Percentiles rank a stretch among this genome's conserved stretches.
Conservation (phyloP, 163 green algal species). For the Scenedesmus sp. region DNA sequence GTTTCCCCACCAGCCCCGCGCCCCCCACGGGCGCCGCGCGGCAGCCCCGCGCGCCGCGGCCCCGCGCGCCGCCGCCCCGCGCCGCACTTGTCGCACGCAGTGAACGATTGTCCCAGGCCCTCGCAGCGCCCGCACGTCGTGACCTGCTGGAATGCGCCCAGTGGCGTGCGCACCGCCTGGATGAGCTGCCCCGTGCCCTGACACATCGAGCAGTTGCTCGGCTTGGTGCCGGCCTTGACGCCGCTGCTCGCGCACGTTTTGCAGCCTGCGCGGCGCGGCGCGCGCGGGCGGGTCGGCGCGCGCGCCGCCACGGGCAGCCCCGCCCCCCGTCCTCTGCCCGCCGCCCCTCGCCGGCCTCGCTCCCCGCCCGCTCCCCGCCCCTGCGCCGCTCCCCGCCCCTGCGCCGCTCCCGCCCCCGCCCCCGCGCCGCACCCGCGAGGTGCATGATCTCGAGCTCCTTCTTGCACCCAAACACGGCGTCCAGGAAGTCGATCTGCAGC, state of each 20-base stretch:
- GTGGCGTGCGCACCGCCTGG: conserved; percentile 84
- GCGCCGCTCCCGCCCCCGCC: no score
- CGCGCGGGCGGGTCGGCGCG: background rate
- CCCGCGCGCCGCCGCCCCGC: no score
- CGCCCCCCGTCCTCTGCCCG: no score
- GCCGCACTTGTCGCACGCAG: conserved; percentile 89
- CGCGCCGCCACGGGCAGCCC: no score
- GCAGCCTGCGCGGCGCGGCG: background rate
- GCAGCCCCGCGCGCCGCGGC: no score
- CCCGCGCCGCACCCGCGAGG: conserved; percentile 32
- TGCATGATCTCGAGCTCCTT: conserved; percentile 88
- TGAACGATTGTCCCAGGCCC: conserved; percentile 84
- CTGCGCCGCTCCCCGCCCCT: no score
- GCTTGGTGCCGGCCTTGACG: conserved; percentile 86
- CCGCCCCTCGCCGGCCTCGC: no score
- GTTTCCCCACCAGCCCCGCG: no score
- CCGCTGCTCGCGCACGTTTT: conserved; percentile 82
- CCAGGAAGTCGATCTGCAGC: conserved; percentile 93
- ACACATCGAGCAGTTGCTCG: conserved; percentile 89
- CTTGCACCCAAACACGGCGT: conserved; percentile 95
- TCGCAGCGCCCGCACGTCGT: conserved; percentile 85
- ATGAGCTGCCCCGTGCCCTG: conserved; percentile 93
- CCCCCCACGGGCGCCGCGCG: no score
- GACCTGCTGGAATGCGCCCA: conserved; percentile 97
- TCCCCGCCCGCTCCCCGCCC: no score